phyloP scores from a whole-genome alignment of 2,329 filamentous ascomycete genomes.

The Pseudogymnoascus sp. region DNA sequence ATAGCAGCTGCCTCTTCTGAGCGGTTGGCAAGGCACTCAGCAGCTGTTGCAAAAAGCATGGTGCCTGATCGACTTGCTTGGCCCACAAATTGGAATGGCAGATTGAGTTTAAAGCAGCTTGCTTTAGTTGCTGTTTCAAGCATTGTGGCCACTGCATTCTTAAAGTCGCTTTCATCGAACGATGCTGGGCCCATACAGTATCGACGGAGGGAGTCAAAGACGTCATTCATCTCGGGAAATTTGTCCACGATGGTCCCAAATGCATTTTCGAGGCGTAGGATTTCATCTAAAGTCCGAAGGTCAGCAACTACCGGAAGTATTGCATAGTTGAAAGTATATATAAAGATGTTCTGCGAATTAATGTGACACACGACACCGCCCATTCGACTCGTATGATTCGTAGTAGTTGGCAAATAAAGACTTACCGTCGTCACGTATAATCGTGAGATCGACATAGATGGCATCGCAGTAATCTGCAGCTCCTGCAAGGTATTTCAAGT shows the following conservation, averaged over 20 bases:
- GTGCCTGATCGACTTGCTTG: conserved; percentile 42
- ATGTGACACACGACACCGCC: not conserved
- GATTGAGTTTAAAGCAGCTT: conserved; percentile 41
- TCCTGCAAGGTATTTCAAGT: conserved; percentile 39
- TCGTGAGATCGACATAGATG: conserved; percentile 47
- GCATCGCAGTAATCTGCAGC: conserved; percentile 44
- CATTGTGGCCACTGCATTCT: conserved; percentile 36
- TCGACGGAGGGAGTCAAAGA: conserved; percentile 39
- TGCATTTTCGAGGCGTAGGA: conserved; percentile 41
- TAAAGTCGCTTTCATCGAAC: conserved; percentile 46
- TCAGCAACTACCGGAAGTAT: not conserved
- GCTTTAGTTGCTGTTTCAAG: conserved; percentile 41
- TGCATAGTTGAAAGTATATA: not conserved
- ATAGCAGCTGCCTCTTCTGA: conserved; percentile 40
- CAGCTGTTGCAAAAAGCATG: conserved; percentile 46
- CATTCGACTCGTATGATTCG: not conserved
- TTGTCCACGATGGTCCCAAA: conserved; percentile 36
- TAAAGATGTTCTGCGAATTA: not conserved
- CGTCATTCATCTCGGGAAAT: conserved; percentile 40
- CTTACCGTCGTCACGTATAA: conserved; percentile 47
- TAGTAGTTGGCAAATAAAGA: not conserved
- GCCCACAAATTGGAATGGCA: conserved; percentile 47
- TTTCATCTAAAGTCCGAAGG: conserved; percentile 37
- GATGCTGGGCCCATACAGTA: conserved; percentile 45
- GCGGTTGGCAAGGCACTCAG: conserved; percentile 43